These are phyloP conservation scores for Coleophoma cylindrospora DNA, from an alignment of 2,329 filamentous ascomycete genomes.

Conservation along the genomic window DNA sequence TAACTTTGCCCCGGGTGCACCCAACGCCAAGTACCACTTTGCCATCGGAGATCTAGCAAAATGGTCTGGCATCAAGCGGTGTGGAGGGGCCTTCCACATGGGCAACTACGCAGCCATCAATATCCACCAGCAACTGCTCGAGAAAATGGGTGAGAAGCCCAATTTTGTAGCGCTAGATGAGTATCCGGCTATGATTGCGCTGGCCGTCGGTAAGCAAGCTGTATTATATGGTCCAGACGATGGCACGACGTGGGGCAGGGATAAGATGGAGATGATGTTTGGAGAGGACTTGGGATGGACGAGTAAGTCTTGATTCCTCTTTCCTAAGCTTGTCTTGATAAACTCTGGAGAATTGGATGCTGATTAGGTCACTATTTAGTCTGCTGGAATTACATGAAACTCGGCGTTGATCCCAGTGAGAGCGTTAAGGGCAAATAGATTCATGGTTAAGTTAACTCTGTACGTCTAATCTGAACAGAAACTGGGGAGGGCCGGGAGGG, in stretches of 20 bases:
- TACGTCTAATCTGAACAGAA: no score
- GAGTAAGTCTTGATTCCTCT: slow-evolving; percentile 39
- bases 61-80: slow-evolving; percentile 78
- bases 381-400: slow-evolving; percentile 2
- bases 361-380: not conserved
- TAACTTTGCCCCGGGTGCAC: slow-evolving; percentile 44
- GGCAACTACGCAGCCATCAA: slow-evolving; percentile 64
- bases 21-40: slow-evolving; percentile 58
- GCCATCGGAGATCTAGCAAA: slow-evolving; percentile 64
- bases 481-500: no score
- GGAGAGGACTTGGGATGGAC: slow-evolving; percentile 61
- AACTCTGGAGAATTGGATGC: not conserved
- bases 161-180: slow-evolving; percentile 44
- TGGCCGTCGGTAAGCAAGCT: slow-evolving; percentile 67
- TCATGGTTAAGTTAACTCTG: no score
- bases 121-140: slow-evolving; percentile 52
- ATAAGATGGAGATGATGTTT: slow-evolving; percentile 61
- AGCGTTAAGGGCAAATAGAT: not conserved
- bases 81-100: slow-evolving; percentile 70
- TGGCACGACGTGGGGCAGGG: slow-evolving; percentile 55
- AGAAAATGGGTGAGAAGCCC: slow-evolving; percentile 34
- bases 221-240: slow-evolving; percentile 54
- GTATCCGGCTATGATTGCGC: slow-evolving; percentile 61
- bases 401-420: not conserved
- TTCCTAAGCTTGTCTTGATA: not conserved